These are phyloP conservation scores for Pythium plurisporium DNA, from an alignment of 352 stramenopile species.

Conservation along the genomic window DNA sequence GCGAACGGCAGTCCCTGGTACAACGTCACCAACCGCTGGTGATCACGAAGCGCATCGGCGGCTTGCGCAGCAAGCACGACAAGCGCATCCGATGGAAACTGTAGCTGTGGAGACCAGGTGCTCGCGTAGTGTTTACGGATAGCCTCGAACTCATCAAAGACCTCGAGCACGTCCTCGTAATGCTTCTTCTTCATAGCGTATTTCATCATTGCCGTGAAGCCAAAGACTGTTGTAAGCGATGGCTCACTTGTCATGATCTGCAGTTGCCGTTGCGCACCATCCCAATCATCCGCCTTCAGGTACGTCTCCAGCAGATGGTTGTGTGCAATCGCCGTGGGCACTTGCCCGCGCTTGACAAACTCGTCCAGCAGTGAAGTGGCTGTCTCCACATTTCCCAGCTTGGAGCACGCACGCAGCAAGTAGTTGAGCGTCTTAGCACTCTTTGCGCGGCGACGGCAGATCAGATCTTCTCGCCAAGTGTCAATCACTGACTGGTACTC, in stretches of 20 bases:
- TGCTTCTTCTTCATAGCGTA: constrained; percentile 39
- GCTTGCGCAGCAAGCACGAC: constrained; percentile 61
- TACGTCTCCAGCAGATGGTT: constrained; percentile 75
- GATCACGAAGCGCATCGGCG: constrained; percentile 38
- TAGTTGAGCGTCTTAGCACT: constrained; percentile 81
- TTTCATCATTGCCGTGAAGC: constrained; percentile 74
- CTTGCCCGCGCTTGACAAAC: constrained; percentile 52
- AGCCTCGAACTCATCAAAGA: constrained; percentile 62
- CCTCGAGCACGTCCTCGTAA: constrained; percentile 37
- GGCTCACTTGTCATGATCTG: constrained; percentile 37
- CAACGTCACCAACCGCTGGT: constrained; percentile 55
- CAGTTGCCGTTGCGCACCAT: constrained; percentile 42
- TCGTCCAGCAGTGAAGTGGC: constrained; percentile 51
- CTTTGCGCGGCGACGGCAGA: constrained; percentile 60
- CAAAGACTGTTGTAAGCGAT: constrained; percentile 54
- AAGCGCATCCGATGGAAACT: constrained; percentile 62
- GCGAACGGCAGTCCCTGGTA: constrained; percentile 40
- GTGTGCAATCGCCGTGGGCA: constrained; percentile 53
- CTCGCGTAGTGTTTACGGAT: constrained; percentile 39
- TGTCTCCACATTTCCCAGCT: constrained; percentile 38
- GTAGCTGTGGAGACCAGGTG: constrained; percentile 48
- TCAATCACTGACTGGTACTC: constrained; percentile 46
- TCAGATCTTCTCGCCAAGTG: constrained; percentile 51
- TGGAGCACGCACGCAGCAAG: constrained; percentile 55
- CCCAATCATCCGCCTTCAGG: constrained; percentile 51